Evolutionary conservation across 371 early-diverging fungal species (phyloP), one percentile per base, ranked within the genome.

Genomic region (Mucor irregularis): DNA sequence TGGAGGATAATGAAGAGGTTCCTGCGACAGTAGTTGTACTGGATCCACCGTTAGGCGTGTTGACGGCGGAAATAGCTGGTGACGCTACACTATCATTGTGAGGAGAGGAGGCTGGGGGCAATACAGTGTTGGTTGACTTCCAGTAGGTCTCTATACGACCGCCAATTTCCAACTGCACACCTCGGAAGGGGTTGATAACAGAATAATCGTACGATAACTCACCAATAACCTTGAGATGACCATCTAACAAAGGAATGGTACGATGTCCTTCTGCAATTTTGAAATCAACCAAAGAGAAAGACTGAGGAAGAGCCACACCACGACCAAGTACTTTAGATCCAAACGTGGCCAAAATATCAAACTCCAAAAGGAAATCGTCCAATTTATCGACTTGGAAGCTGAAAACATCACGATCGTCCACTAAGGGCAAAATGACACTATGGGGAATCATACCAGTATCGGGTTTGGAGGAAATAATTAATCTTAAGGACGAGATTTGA

Each of bases 91-190:
- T 43, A 16, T 54, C 19, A 7, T 30, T 35, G 17, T 14, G 59
- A n/a, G 66, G 46, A 29, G 65, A 56, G 39, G 56, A 5, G 2
- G 30, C 39, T n/a, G 31, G 5, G 28, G 73, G 75, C 37, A 74
- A 68, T 9, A 83, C 63, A 13, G 83, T 80, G 49, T 87, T 88
- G 1, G 93, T 92, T 3, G 95, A 90, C 73, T 96, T 96, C 98
- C 98, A 97, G 54, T 97, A 97, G 0, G 98, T 97, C 62, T 94
- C 95, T 29, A 96, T 86, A 21, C 88, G 84, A 19, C 98, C 98
- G 9, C 96, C 97, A 56, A 97, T 93, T 64, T 89, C 87, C 47
- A 97, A 70, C 16, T 86, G 81, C 0, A 92, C 89, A 31, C 93
- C 95, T 29, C 78, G 76, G 69, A 97, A 95, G 1, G 98, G 95